Base-by-base conservation (phyloP, 2,329 filamentous ascomycete species). In the Stagonosporopsis vannaccii region DNA sequence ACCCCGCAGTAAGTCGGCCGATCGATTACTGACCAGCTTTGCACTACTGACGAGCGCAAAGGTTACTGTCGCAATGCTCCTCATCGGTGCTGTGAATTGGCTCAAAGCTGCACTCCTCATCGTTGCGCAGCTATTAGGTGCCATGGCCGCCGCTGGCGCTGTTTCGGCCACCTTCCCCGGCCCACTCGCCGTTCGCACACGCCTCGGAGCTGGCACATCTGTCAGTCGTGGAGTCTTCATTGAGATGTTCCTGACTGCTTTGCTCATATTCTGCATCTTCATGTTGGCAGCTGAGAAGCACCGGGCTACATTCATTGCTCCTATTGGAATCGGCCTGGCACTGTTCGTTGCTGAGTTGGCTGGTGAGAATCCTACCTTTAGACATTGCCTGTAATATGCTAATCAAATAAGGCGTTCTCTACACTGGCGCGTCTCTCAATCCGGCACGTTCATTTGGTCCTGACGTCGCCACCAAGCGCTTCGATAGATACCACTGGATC, bases 211-310 rank as follows among this genome's bases (percentile, higher is more conserved):
- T 13, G 66, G 68, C 19, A 81, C 80, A 3, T 79, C 78, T 1
- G 64, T 81, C 22, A 72, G 69, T 22, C 77, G 76, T 32, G 81
- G 80, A 12, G 63, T 83, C 3, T 82, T 75, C 63, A 81, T 82
- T 50, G 80, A 82, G 59, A 81, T 81, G 78, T 79, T 83, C 51
- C 69, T 82, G 35, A 83, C 81, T 2, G 75, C 78, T n/a, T 67
- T 78, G 63, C 74, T 83, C 17, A 75, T 82, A 57, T 80, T 83
- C 60, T 78, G 78, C 45, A 82, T 83, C 56, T 80, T 78, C 63
- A 78, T 78, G 76, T 60, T 78, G 30, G 76, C 76, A 20, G 75
- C 73, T 6, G 76, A 78, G 60, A 78, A 78, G 59, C 74, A 77
- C 58, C 70, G 69, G 43, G 73, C 70, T 7, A 78, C 76, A 1